Percentiles rank a stretch among this genome's conserved stretches.
phyloP scores from a whole-genome alignment of 1,139 yeast species.

The Pichia sp. region DNA sequence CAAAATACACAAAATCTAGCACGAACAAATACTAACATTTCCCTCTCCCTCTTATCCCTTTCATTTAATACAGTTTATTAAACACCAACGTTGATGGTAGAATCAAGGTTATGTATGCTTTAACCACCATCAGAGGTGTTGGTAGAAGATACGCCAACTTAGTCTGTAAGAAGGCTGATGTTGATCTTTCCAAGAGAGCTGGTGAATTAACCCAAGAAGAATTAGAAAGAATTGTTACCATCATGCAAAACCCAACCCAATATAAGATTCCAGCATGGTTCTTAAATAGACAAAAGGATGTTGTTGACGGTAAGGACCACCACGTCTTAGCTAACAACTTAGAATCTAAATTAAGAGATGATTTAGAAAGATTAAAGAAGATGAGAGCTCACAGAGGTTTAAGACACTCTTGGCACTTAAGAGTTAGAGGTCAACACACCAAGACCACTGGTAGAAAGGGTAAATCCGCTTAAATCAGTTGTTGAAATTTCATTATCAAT shows the following conservation, averaged over 20 bases:
- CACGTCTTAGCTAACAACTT: slow-evolving; percentile 98
- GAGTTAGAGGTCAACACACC: slow-evolving; percentile 99
- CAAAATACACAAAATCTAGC: too few relatives aligned
- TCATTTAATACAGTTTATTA: slow-evolving; percentile 67
- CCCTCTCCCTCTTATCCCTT: neutral
- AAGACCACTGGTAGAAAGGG: slow-evolving; percentile 99
- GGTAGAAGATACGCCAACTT: slow-evolving; percentile 99
- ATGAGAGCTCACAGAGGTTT: slow-evolving; percentile 99
- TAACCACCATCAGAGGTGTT: slow-evolving; percentile 99
- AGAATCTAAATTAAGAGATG: slow-evolving; percentile 99
- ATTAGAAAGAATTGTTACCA: slow-evolving; percentile 99
- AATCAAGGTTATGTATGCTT: slow-evolving; percentile 99
- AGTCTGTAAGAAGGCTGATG: slow-evolving; percentile 99
- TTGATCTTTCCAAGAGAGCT: slow-evolving; percentile 97
- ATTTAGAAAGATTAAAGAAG: slow-evolving; percentile 99
- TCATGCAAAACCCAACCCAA: slow-evolving; percentile 99
- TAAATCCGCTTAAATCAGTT: slow-evolving; percentile 37
- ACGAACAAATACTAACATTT: slow-evolving; percentile 22
- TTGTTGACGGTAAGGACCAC: slow-evolving; percentile 98
- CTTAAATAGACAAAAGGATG: slow-evolving; percentile 99
- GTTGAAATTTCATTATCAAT: neutral
- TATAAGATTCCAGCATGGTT: slow-evolving; percentile 99
- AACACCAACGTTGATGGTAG: slow-evolving; percentile 99
- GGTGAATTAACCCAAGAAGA: slow-evolving; percentile 99
- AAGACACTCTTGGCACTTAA: slow-evolving; percentile 99